Evolutionary conservation across 225 moss, liverwort and hornwort genomes (phyloP), one percentile per base, ranked within the genome.

Genomic region (Marchantia paleacea): DNA sequence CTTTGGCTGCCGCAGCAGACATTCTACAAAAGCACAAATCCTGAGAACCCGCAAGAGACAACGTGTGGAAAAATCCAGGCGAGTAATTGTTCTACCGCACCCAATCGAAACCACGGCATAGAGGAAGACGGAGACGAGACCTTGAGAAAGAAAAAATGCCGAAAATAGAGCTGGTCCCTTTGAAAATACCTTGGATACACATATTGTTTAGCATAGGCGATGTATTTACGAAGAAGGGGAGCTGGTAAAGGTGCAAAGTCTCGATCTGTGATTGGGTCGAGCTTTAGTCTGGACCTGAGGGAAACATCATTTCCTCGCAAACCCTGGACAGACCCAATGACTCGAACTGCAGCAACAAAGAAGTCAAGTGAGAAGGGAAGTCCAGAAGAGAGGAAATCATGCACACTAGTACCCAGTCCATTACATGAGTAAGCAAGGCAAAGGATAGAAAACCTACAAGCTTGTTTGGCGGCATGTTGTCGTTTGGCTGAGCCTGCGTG

Each of bases 401-500:
- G 20, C 7, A 16, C 39, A 70, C 18, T 70, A 13, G 7, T 7
- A n/a, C 61, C 14, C 19, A 0, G n/a, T 61, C 18, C 61, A 61
- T 10, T 18, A 29, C 22, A n/a, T 67, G 26, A 29, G 25, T 10
- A 67, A 20, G 3, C 15, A 69, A 13, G 30, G 48, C 47, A 60
- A 13, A 64, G 63, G 26, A 31, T 51, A 52, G 28, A 51, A 22
- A 58, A 74, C 93, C 86, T 89, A 95, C 93, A 85, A 19, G 93
- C 83, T 82, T 87, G 94, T 79, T 84, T 92, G n/a, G 89, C 85
- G 81, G 87, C 87, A 82, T 88, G 89, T 79, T 92, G 91, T 69
- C 93, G 93, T 83, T 90, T 92, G 82, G 82, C 90, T 62, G 95
- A 93, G 79, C 95, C 97, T 86, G 93, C 97, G 89, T 94, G 97